Evolutionary conservation across 257 asterid species (phyloP), one percentile per base, ranked within the genome.

Genomic region (Solanum raphanifolium): DNA sequence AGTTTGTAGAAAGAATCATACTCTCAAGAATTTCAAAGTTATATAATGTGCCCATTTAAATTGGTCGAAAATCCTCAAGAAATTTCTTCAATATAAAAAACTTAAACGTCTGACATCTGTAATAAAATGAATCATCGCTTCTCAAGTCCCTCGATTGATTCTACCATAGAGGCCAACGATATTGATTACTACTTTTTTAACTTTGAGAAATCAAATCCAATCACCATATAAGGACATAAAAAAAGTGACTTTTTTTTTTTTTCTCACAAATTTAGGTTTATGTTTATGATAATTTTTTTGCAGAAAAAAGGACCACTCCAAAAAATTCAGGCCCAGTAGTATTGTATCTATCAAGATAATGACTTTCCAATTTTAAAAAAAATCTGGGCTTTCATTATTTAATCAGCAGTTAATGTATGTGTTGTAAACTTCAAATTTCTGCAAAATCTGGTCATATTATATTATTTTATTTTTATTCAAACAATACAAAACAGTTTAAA

Each of bases 261-360:
- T 25, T 0, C 84, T 79, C 36, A 81, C 62, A 81, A 81, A 46
- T 81, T 18, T 81, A 48, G 65, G 68, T 31, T 29, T 81, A 46
- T 46, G 11, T 18, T 85, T 38, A n/a, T 65, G 21, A 31, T 35
- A 65, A 85, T 1, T 16, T 35, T 31, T 25, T 69, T 34, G 81
- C 81, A 38, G 81, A 85, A 35, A 3, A 48, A 65, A 66, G 87
- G 87, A 66, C 87, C 75, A 85, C 78, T 66, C 27, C 87, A 65
- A 62, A 85, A 66, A 38, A 2, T 36, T 85, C 79, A 62, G 78
- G 81, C 65, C 38, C 43, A 86, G 69, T 69, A n/a, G 62, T 71
- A 32, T 86, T 72, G 78, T 68, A 69, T 2, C 81, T 68, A 68
- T 74, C 87, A 86, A 69, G 87, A 86, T 27, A 86, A 69, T 86